These are phyloP conservation scores for Pisolithus thermaeus DNA, from an alignment of 1,284 basidiomycete genomes.

Conservation along the genomic window DNA sequence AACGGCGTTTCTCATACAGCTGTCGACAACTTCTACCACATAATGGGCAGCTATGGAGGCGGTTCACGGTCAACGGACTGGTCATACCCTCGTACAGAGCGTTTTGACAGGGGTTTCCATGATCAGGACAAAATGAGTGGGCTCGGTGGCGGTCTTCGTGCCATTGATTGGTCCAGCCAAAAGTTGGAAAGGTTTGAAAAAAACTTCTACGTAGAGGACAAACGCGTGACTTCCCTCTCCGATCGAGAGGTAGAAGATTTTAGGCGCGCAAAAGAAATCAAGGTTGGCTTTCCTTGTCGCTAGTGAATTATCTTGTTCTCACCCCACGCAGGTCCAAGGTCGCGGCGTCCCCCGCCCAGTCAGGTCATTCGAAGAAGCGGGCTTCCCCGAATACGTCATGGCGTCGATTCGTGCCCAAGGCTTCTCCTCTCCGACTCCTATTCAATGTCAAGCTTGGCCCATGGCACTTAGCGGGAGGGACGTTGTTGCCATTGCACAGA, in stretches of 20 bases:
- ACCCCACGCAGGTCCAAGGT: conserved; percentile 70
- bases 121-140: conserved; percentile 71
- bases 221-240: conserved; percentile 70
- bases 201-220: conserved; percentile 97
- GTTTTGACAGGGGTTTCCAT: background rate
- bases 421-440: conserved; percentile 85
- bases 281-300: conserved; percentile 37
- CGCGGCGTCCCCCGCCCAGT: conserved; percentile 86
- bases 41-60: conserved; percentile 67
- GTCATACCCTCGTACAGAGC: background rate
- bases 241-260: conserved; percentile 90
- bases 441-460: conserved; percentile 98
- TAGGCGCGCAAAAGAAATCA: conserved; percentile 82
- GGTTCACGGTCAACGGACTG: conserved; percentile 48
- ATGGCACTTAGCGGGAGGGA: conserved; percentile 95
- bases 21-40: conserved; percentile 32
- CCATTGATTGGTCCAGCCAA: conserved; percentile 78
- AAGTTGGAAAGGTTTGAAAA: conserved; percentile 85
- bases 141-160: conserved; percentile 80
- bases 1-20: background rate
- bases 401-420: conserved; percentile 91
- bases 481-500: conserved; percentile 95
- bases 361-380: conserved; percentile 88
- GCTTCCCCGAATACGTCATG: conserved; percentile 96
- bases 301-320: background rate